Conservation (phyloP, 2,329 filamentous ascomycete genomes). For the Tolypocladium amazonense region DNA sequence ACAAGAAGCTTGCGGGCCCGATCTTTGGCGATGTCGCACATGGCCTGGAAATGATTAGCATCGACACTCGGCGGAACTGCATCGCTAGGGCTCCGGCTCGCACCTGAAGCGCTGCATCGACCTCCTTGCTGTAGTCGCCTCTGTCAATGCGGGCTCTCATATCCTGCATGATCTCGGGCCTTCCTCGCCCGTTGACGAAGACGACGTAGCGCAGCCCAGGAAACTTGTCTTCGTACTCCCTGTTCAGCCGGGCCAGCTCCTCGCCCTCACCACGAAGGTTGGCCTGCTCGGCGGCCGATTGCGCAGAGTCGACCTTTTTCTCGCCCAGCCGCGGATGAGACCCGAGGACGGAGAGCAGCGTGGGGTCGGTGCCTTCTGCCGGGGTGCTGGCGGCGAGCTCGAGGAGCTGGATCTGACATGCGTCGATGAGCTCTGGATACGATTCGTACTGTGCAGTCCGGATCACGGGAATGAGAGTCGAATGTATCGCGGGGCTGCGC, state of each 20-base stretch:
- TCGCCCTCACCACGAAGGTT: conserved; percentile 53
- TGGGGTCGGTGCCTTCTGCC: conserved; percentile 31
- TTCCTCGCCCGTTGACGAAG: conserved; percentile 75
- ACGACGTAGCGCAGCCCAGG: conserved; percentile 82
- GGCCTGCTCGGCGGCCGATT: conserved; percentile 75
- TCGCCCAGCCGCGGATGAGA: conserved; percentile 78
- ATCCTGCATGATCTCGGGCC: conserved; percentile 68
- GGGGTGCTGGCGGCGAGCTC: conserved; percentile 42
- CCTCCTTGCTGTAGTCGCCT: conserved; percentile 55
- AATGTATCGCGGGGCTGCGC: conserved; percentile 64
- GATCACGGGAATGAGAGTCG: conserved; percentile 59
- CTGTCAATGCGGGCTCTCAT: conserved; percentile 66
- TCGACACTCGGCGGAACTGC: background rate
- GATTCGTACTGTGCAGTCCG: conserved; percentile 43
- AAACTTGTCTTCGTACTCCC: conserved; percentile 69
- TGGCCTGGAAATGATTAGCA: conserved; percentile 48
- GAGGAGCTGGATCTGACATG: conserved; percentile 52
- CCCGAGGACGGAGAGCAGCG: conserved; percentile 62
- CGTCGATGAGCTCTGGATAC: conserved; percentile 60
- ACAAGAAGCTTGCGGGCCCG: conserved; percentile 53
- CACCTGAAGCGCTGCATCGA: conserved; percentile 65
- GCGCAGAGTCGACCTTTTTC: conserved; percentile 69
- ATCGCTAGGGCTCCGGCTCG: conserved; percentile 10
- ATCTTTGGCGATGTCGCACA: conserved; percentile 84
- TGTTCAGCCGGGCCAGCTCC: conserved; percentile 58